A percentile compares a stretch with the other conserved stretches of the same genome.
These are phyloP conservation scores for Alternaria triticimaculans DNA, from an alignment of 2,329 filamentous ascomycete genomes.

Conservation along the genomic window DNA sequence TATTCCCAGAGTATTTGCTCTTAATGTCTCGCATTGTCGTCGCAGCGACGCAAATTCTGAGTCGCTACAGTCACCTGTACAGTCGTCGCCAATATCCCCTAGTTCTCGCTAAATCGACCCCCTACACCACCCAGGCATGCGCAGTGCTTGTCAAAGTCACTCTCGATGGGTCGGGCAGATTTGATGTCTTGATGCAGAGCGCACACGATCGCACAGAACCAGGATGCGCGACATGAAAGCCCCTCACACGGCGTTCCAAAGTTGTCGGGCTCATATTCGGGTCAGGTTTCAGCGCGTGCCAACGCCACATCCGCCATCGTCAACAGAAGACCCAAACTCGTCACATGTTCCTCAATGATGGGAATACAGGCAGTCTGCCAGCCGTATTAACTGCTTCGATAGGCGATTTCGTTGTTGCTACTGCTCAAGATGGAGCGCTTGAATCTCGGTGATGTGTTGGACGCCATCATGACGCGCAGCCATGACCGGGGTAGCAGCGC, in stretches of 20 bases:
- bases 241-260: background rate
- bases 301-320: background rate
- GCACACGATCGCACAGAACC: background rate
- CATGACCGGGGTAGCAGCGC: background rate
- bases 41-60: background rate
- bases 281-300: background rate
- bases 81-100: background rate
- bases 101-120: background rate
- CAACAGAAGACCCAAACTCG: background rate
- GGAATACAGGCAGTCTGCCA: background rate
- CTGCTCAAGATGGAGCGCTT: background rate
- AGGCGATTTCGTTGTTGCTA: background rate
- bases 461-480: background rate
- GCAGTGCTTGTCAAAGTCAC: background rate
- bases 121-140: background rate
- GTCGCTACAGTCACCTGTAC: background rate
- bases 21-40: background rate
- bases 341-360: background rate
- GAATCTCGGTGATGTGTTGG: background rate
- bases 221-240: background rate
- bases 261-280: background rate
- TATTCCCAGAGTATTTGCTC: background rate
- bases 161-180: background rate
- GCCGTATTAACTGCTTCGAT: background rate
- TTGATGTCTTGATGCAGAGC: background rate